phyloP scores from a whole-genome alignment of 179 eudicot species.

The Carnegiea gigantea region DNA sequence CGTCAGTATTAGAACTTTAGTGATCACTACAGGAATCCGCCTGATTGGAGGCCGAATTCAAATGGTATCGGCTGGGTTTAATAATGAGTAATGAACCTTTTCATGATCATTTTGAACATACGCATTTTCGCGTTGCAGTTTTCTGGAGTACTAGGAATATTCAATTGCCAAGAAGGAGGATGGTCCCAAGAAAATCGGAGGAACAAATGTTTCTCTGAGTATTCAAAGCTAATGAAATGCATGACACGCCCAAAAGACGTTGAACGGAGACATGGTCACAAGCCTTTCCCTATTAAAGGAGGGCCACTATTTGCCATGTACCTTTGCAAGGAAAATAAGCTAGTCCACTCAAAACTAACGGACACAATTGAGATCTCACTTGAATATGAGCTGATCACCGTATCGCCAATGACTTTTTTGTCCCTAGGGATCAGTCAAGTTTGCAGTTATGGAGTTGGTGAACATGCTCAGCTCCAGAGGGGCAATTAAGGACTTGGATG shows the following conservation, averaged over 20 bases:
- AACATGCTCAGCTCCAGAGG: constrained; percentile 91
- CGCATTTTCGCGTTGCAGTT: constrained; percentile 36
- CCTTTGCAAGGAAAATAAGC: constrained; percentile 45
- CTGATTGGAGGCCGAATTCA: too few relatives aligned
- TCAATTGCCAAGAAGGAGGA: constrained; percentile 89
- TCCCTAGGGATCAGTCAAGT: constrained; percentile 38
- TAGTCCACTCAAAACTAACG: constrained; percentile 43
- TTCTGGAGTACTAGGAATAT: constrained; percentile 73
- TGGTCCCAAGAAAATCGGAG: constrained; percentile 65
- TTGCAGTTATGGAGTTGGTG: constrained; percentile 73
- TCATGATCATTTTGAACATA: not conserved
- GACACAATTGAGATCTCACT: constrained; percentile 51
- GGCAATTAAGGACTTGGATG: constrained; percentile 49
- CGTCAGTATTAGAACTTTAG: too few relatives aligned
- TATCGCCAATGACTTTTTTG: constrained; percentile 51
- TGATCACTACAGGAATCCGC: too few relatives aligned
- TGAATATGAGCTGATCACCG: constrained; percentile 77
- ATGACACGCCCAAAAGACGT: constrained; percentile 55
- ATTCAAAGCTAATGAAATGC: constrained; percentile 47
- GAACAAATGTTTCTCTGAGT: constrained; percentile 58
- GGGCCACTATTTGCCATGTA: constrained; percentile 57
- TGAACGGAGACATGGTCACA: constrained; percentile 70
- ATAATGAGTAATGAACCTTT: too few relatives aligned
- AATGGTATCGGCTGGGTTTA: too few relatives aligned
- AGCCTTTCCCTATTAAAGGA: constrained; percentile 42